A percentile compares a stretch with the other conserved stretches of the same genome.
phyloP scores from a whole-genome alignment of 2,329 filamentous ascomycete species.

The Penicillium hordei region DNA sequence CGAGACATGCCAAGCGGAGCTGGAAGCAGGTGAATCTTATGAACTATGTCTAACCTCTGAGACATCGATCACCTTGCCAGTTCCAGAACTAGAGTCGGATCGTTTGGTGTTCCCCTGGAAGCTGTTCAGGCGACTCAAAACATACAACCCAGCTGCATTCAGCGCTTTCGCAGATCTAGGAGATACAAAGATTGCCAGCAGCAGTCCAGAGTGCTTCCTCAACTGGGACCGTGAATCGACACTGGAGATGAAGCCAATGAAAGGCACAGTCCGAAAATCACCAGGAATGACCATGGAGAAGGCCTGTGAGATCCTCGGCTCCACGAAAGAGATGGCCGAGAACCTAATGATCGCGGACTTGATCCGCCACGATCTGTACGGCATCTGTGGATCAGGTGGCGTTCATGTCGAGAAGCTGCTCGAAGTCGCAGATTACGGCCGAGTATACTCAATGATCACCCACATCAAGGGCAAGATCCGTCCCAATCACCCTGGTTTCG shows the following conservation, averaged over 20 bases:
- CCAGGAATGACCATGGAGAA: conserved; percentile 66
- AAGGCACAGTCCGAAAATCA: conserved; percentile 87
- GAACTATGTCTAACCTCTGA: conserved; percentile 81
- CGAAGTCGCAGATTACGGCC: conserved; percentile 85
- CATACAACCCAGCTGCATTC: conserved; percentile 77
- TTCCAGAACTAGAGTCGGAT: conserved; percentile 20
- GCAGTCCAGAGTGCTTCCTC: conserved; percentile 87
- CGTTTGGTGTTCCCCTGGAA: conserved; percentile 58
- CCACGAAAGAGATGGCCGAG: conserved; percentile 88
- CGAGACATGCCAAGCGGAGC: conserved; percentile 66
- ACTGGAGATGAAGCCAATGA: conserved; percentile 80
- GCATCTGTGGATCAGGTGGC: conserved; percentile 72
- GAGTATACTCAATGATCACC: conserved; percentile 87
- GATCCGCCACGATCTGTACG: conserved; percentile 88
- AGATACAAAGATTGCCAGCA: conserved; percentile 70
- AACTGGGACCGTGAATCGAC: conserved; percentile 57
- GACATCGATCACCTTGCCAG: conserved; percentile 58
- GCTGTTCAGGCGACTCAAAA: conserved; percentile 69
- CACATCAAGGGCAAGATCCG: conserved; percentile 68
- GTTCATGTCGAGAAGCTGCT: conserved; percentile 77
- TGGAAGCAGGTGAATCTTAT: conserved; percentile 78
- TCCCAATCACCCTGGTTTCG: conserved; percentile 29
- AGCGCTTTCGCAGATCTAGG: conserved; percentile 76
- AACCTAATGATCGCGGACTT: conserved; percentile 98
- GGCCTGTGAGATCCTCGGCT: conserved; percentile 70